Evolutionary conservation across 2,329 filamentous ascomycete species (phyloP).

Genomic region (Chaetoscypha palmicola): DNA sequence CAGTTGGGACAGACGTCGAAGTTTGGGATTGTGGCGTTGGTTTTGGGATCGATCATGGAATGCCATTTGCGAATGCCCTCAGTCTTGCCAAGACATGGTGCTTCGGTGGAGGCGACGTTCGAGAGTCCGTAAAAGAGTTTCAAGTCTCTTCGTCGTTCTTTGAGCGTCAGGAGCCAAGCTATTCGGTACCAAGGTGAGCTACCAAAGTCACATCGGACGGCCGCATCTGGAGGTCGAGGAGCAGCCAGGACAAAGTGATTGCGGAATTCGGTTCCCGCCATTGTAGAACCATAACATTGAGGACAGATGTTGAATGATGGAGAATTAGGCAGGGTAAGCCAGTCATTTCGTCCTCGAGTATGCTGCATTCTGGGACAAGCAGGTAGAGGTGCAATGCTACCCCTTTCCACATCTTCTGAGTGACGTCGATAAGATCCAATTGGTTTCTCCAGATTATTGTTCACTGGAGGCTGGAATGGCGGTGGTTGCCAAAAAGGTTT

Average conservation of each 20-base stretch:
- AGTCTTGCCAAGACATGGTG: conserved; percentile 50
- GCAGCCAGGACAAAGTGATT: conserved; percentile 58
- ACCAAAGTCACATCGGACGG: conserved; percentile 72
- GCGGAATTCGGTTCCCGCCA: conserved; percentile 60
- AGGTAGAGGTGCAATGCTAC: conserved; percentile 45
- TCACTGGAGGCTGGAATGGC: conserved; percentile 35
- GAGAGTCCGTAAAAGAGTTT: conserved; percentile 64
- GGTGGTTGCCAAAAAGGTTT: conserved; percentile 39
- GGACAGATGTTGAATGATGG: conserved; percentile 76
- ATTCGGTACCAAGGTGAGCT: conserved; percentile 72
- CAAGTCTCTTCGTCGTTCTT: conserved; percentile 59
- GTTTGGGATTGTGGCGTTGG: conserved; percentile 54
- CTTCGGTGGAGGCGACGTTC: conserved; percentile 49
- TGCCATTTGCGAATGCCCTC: conserved; percentile 63
- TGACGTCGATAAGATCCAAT: conserved; percentile 45
- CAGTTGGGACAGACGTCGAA: conserved; percentile 75
- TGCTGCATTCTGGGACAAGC: conserved; percentile 62
- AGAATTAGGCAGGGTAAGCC: conserved; percentile 68
- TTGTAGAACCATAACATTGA: conserved; percentile 66
- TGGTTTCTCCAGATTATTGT: conserved; percentile 32
- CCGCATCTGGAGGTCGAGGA: conserved; percentile 47
- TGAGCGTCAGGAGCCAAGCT: conserved; percentile 73
- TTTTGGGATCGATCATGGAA: conserved; percentile 62
- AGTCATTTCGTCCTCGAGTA: conserved; percentile 62
- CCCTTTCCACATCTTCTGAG: conserved; percentile 44